These are phyloP conservation scores for Schwanniomyces sp. DNA, from an alignment of 805 yeast species.

Conservation along the genomic window DNA sequence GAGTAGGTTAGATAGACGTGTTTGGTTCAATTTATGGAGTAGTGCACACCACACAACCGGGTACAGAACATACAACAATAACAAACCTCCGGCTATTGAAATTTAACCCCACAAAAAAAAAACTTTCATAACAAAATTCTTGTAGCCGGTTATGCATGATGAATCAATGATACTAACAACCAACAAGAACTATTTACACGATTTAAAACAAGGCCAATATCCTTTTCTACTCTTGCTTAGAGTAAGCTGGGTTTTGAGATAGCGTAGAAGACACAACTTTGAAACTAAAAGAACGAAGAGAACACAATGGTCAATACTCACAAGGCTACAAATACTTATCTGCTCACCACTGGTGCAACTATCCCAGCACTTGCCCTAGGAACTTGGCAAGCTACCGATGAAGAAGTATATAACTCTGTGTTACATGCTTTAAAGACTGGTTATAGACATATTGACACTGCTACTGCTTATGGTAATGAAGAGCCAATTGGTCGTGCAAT, in stretches of 20 bases:
- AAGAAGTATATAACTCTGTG: constrained; percentile 11
- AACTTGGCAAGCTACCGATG: constrained; percentile 15
- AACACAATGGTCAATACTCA: constrained; percentile 1
- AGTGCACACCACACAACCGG: too few species aligned
- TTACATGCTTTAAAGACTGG: constrained; percentile 56
- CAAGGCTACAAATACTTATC: background rate
- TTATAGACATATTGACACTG: constrained; percentile 72
- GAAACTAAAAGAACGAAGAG: background rate
- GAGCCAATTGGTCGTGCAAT: constrained; percentile 53
- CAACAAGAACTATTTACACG: background rate
- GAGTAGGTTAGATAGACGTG: too few species aligned
- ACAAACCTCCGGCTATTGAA: constrained; percentile 1
- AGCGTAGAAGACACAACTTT: background rate
- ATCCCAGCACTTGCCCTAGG: constrained; percentile 19
- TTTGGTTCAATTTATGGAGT: too few species aligned
- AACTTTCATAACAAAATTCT: background rate
- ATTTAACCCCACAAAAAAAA: background rate
- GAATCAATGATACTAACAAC: background rate
- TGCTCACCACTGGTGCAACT: background rate
- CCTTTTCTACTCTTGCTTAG: background rate
- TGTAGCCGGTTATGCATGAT: constrained; percentile 1
- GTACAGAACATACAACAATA: background rate
- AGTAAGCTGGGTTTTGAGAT: background rate
- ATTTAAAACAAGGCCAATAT: constrained; percentile 2
- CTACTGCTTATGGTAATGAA: constrained; percentile 63